Evolutionary conservation across 2,329 filamentous ascomycete genomes (phyloP).

Genomic region (Alternaria incomplexa): DNA sequence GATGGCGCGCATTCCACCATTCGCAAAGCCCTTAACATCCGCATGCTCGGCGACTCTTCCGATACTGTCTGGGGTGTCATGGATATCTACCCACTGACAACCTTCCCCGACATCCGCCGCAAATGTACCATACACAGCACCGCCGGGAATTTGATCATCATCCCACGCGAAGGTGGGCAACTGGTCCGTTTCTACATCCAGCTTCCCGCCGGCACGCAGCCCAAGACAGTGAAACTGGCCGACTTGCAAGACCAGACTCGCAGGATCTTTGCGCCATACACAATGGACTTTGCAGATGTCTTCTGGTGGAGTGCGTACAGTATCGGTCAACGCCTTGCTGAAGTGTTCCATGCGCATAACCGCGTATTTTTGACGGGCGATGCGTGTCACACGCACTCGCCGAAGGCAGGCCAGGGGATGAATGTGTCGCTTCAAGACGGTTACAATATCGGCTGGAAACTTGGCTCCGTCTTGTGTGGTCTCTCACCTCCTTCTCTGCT

Average conservation of each 20-base stretch:
- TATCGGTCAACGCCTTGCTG: conserved; percentile 73
- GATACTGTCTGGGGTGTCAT: conserved; percentile 66
- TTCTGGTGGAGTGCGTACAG: conserved; percentile 77
- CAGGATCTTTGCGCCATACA: conserved; percentile 62
- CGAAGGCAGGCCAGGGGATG: conserved; percentile 73
- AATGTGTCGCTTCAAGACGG: conserved; percentile 66
- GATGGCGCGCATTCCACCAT: conserved; percentile 62
- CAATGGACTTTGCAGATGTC: conserved; percentile 62
- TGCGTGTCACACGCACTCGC: conserved; percentile 72
- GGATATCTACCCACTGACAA: conserved; percentile 58
- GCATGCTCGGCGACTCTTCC: conserved; percentile 65
- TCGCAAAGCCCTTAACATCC: conserved; percentile 58
- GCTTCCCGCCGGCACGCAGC: conserved; percentile 57
- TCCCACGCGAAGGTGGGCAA: conserved; percentile 61
- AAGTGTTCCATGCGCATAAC: conserved; percentile 69
- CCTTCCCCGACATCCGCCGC: conserved; percentile 59
- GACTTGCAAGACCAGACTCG: conserved; percentile 61
- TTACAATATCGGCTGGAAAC: conserved; percentile 65
- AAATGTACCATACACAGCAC: conserved; percentile 57
- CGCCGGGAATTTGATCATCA: conserved; percentile 57
- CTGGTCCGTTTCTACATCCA: conserved; percentile 70
- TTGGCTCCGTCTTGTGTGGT: conserved; percentile 52
- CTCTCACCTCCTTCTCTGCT: conserved; percentile 63
- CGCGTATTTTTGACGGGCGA: conserved; percentile 74
- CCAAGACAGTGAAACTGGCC: conserved; percentile 59